Conservation (phyloP, 1,284 basidiomycete species). For the Butyriboletus appendiculatus region DNA sequence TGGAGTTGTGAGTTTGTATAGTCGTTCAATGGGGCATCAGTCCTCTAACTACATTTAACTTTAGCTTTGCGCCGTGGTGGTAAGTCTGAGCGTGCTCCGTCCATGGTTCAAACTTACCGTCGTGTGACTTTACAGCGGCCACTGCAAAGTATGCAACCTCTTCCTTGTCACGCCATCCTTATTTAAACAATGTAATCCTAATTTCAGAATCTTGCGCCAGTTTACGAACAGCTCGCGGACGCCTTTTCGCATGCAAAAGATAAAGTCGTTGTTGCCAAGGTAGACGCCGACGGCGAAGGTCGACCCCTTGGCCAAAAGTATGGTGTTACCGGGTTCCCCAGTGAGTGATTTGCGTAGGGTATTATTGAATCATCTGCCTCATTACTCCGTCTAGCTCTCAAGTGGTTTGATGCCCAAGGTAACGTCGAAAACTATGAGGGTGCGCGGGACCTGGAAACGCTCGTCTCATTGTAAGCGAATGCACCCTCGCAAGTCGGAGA, state of each 20-base stretch:
- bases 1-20: conserved; percentile 78
- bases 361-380: not conserved
- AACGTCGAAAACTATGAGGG: conserved; percentile 73
- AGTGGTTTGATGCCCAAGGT: conserved; percentile 84
- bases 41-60: conserved; percentile 1
- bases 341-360: conserved; percentile 44
- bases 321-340: conserved; percentile 85
- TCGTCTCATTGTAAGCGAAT: conserved; percentile 69
- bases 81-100: conserved; percentile 39
- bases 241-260: conserved; percentile 77
- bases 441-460: conserved; percentile 79
- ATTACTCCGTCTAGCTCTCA: conserved; percentile 62
- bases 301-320: conserved; percentile 72
- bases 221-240: conserved; percentile 88
- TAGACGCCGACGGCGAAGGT: conserved; percentile 89
- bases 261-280: conserved; percentile 89
- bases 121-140: conserved; percentile 52
- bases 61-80: conserved; percentile 85
- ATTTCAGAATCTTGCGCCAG: conserved; percentile 77
- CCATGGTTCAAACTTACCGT: not conserved
- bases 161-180: not conserved
- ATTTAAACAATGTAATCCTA: conserved; percentile 9
- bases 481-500: not conserved
- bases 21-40: not conserved
- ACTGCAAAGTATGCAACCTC: conserved; percentile 68